Conservation (phyloP, 2,329 filamentous ascomycete species). For the Colletotrichum sublineola region DNA sequence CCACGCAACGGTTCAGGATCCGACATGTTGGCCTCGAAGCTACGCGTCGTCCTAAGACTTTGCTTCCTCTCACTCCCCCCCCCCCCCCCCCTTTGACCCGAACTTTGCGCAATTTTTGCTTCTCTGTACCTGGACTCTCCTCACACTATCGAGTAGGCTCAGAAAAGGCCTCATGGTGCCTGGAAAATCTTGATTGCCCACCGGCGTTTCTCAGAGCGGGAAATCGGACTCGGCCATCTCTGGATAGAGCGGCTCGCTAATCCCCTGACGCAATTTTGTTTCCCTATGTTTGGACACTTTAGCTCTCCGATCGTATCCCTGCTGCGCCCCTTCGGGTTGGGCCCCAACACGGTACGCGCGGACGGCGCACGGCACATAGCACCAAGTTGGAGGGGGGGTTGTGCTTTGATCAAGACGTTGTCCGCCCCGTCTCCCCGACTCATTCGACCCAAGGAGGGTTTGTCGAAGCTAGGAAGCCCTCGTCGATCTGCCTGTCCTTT, state of each 20-base stretch:
- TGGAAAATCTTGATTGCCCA: not conserved
- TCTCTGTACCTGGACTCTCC: no score
- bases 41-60: constrained; percentile 30
- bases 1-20: not conserved
- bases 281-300: constrained; percentile 12
- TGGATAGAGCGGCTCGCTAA: no score
- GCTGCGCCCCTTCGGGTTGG: constrained; percentile 1
- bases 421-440: constrained; percentile 4
- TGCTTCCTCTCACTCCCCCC: not conserved
- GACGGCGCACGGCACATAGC: constrained; percentile 12
- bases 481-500: not conserved
- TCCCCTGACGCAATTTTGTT: constrained; percentile 1
- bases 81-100: not conserved
- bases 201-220: not conserved
- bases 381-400: constrained; percentile 12
- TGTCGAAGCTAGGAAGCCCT: not conserved
- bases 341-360: constrained; percentile 16
- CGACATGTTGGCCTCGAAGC: constrained; percentile 9
- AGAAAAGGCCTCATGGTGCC: no score
- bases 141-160: no score
- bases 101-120: constrained; percentile 3
- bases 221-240: no score
- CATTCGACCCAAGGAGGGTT: not conserved
- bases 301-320: constrained; percentile 18
- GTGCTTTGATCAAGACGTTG: constrained; percentile 12